Evolutionary conservation across 805 yeast genomes (phyloP), one percentile per base, ranked within the genome.

Genomic region (Komagataella populi): DNA sequence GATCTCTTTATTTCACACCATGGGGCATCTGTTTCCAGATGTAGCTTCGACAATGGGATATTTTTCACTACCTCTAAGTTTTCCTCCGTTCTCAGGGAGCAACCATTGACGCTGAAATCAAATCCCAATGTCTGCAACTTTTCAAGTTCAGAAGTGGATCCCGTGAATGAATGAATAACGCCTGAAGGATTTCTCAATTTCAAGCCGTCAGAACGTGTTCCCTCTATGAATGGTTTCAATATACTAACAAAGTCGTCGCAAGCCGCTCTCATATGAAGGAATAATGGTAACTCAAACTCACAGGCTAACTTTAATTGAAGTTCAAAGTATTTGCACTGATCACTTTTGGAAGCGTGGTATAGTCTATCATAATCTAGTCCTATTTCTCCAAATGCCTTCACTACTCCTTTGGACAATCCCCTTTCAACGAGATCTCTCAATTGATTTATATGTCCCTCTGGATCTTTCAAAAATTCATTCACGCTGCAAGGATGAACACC

Each of bases 401-500:
- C 84, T 2, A 68, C 58, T 1, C 84, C 84, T 12, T 61, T 56
- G 6, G 68, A 60, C 30, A 66, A 62, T 4, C 88, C 85, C 1
- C 67, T 57, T 5, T 64, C 54, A 0, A 80, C 77, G n/a, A 84
- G 57, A 2, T 66, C 56, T 54, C 75, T 72, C 48, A 93, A 64
- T 23, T 70, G 62, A 3, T 63, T 59, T 43, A 86, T 60, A 57
- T 82, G 81, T 2, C 59, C 59, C 3, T 66, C 71, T 1, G 65
- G 64, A 2, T 57, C 59, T 6, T 52, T 54, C 6, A 59, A 67
- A 55, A 81, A 76, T 57, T 73, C 90, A 60, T 63, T 64, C 0
- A 89, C 95, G 16, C 84, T 72, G 65, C 99, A 91, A 0, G 99
- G 99, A 68, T 93, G 99, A 1, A 91, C 95, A 10, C 99, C 99